Conservation (phyloP, 2,329 filamentous ascomycete genomes). For the Cercospora sesami region DNA sequence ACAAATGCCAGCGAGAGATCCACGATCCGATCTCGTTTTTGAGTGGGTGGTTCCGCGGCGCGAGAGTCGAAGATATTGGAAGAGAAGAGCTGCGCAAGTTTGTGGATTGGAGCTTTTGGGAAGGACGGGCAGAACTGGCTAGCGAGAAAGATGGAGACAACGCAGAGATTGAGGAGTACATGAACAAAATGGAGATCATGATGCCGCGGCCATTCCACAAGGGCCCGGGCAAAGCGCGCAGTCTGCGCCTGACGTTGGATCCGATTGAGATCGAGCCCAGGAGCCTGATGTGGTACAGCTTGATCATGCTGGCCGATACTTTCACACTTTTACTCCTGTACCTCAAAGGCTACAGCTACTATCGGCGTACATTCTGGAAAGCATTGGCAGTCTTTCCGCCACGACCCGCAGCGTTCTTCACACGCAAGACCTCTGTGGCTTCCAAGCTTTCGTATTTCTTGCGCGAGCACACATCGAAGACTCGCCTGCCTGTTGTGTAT, state of each 20-base stretch:
- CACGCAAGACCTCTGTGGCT: slow-evolving; percentile 51
- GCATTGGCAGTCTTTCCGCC: slow-evolving; percentile 59
- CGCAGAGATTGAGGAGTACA: slow-evolving; percentile 58
- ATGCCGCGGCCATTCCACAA: slow-evolving; percentile 54
- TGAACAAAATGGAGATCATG: slow-evolving; percentile 54
- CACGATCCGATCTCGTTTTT: slow-evolving; percentile 59
- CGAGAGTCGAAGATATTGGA: slow-evolving; percentile 57
- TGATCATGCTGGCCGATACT: slow-evolving; percentile 55
- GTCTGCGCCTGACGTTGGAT: slow-evolving; percentile 67
- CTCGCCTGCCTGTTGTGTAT: slow-evolving; percentile 62
- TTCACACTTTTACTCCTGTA: slow-evolving; percentile 31
- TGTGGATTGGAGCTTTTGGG: slow-evolving; percentile 64
- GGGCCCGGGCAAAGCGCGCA: slow-evolving; percentile 58
- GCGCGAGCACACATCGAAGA: slow-evolving; percentile 61
- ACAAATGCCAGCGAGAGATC: slow-evolving; percentile 57
- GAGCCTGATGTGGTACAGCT: slow-evolving; percentile 63
- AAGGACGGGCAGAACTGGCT: slow-evolving; percentile 65
- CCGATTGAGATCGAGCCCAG: slow-evolving; percentile 55
- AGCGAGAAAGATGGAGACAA: slow-evolving; percentile 43
- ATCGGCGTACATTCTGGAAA: slow-evolving; percentile 23
- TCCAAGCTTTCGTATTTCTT: slow-evolving; percentile 64
- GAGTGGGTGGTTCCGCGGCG: slow-evolving; percentile 65
- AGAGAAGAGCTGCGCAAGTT: slow-evolving; percentile 70
- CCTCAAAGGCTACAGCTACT: slow-evolving; percentile 31
- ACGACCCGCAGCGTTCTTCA: slow-evolving; percentile 54